These are phyloP conservation scores for Apiospora hydei DNA, from an alignment of 2,329 filamentous ascomycete genomes.

Conservation along the genomic window DNA sequence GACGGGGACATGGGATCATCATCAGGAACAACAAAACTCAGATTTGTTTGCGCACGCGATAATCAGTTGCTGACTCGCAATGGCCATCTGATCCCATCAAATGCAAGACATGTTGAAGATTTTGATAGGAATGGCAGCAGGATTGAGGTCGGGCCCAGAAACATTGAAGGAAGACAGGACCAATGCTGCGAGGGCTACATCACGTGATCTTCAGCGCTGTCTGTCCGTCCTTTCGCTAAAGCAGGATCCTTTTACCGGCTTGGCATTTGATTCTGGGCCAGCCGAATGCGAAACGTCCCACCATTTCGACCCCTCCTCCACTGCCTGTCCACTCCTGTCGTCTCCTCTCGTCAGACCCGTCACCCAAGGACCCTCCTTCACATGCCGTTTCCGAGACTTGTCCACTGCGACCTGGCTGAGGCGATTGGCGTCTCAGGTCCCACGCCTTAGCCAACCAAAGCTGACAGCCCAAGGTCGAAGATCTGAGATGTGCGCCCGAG, in stretches of 20 bases:
- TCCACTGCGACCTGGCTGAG: slow-evolving; percentile 6
- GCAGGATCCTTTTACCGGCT: not conserved
- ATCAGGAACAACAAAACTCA: not conserved
- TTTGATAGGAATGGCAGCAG: not conserved
- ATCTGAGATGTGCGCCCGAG: not conserved
- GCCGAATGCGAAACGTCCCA: slow-evolving; percentile 11
- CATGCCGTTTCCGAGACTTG: slow-evolving; percentile 9
- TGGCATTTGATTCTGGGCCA: not conserved
- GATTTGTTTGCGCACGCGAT: not conserved
- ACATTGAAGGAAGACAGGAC: not conserved
- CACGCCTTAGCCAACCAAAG: not conserved
- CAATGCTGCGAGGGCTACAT: not conserved
- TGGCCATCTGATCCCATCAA: not conserved
- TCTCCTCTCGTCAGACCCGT: not conserved
- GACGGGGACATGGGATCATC: not conserved
- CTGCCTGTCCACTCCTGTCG: not conserved
- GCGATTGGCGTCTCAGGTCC: slow-evolving; percentile 5
- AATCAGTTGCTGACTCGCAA: not conserved
- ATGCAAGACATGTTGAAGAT: not conserved
- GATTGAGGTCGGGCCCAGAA: not conserved
- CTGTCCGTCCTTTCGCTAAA: not conserved
- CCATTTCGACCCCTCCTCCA: slow-evolving; percentile 7
- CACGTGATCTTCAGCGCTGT: not conserved
- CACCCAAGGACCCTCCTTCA: not conserved
- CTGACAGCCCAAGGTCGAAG: not conserved